Percentiles rank a stretch among this genome's conserved stretches.
These are phyloP conservation scores for Anaeramoeba ignava DNA, from an alignment of 78 protist genomes.

Conservation along the genomic window DNA sequence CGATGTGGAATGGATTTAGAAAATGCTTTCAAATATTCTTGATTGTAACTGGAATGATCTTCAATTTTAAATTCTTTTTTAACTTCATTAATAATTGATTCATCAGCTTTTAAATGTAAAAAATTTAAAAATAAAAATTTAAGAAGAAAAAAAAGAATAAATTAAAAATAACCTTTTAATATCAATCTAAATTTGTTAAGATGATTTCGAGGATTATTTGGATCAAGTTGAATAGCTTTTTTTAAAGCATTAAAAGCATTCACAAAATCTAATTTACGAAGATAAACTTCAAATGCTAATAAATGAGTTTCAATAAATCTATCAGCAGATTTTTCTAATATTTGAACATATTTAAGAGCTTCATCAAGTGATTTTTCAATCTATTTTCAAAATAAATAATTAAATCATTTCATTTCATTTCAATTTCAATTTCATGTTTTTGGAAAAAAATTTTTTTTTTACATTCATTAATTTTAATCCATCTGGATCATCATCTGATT, in stretches of 20 bases:
- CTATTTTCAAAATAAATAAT: too few relatives aligned
- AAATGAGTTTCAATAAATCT: not conserved
- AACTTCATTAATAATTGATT: not conserved
- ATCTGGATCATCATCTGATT: too few relatives aligned
- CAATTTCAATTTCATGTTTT: too few relatives aligned
- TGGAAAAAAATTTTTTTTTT: too few relatives aligned
- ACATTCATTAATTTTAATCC: too few relatives aligned
- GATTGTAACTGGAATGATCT: too few relatives aligned
- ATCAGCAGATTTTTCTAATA: not conserved
- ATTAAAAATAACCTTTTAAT: too few relatives aligned
- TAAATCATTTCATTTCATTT: too few relatives aligned
- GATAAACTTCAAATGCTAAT: not conserved
- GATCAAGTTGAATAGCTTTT: not conserved
- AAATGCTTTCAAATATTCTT: too few relatives aligned
- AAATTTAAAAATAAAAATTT: not conserved
- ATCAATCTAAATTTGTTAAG: too few relatives aligned
- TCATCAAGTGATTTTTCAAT: not conserved
- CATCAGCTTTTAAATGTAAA: not conserved
- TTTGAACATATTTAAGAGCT: not conserved
- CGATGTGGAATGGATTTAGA: not conserved
- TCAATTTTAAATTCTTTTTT: too few relatives aligned
- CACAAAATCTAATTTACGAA: not conserved
- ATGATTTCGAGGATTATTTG: not conserved
- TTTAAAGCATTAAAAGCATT: not conserved
- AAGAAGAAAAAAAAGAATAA: too few relatives aligned